Percentiles rank a stretch among this genome's conserved stretches.
These are phyloP conservation scores for Starmerella vaccinii DNA, from an alignment of 805 yeast species.

Conservation along the genomic window DNA sequence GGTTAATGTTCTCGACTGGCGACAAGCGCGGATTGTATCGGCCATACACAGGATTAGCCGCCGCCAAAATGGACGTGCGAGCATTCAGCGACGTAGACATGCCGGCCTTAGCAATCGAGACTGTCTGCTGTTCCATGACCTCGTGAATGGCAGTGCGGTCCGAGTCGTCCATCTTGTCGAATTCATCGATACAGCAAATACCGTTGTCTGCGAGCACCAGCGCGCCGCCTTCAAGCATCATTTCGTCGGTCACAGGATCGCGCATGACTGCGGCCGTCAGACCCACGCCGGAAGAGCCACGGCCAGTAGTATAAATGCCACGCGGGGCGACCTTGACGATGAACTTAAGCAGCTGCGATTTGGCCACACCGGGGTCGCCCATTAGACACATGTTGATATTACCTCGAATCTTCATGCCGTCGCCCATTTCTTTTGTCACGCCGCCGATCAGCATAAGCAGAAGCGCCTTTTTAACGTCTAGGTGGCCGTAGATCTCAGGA, in stretches of 20 bases:
- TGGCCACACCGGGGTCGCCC: constrained; percentile 99
- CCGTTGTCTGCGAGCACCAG: constrained; percentile 94
- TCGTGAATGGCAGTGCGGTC: constrained; percentile 98
- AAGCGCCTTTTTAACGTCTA: constrained; percentile 85
- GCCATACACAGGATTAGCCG: constrained; percentile 96
- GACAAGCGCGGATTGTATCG: constrained; percentile 82
- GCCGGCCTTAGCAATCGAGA: constrained; percentile 94
- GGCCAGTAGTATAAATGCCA: constrained; percentile 94
- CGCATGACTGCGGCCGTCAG: constrained; percentile 97
- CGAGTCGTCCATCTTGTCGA: constrained; percentile 95
- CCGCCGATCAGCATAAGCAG: constrained; percentile 84
- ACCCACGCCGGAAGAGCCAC: constrained; percentile 98
- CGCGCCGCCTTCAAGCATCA: constrained; percentile 98
- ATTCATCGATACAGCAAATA: constrained; percentile 96
- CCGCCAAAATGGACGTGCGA: constrained; percentile 88
- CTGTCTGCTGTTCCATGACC: constrained; percentile 99
- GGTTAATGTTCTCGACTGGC: constrained; percentile 88
- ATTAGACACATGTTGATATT: constrained; percentile 89
- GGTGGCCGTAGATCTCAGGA: constrained; percentile 92
- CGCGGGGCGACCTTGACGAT: constrained; percentile 90
- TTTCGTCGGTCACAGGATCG: constrained; percentile 97
- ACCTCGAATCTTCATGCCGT: constrained; percentile 95
- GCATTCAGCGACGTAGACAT: constrained; percentile 94
- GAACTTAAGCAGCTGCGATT: constrained; percentile 86
- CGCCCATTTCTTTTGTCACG: constrained; percentile 87